phyloP scores from a whole-genome alignment of 2,329 filamentous ascomycete genomes.

The Stagonosporopsis cucurbitacearum region DNA sequence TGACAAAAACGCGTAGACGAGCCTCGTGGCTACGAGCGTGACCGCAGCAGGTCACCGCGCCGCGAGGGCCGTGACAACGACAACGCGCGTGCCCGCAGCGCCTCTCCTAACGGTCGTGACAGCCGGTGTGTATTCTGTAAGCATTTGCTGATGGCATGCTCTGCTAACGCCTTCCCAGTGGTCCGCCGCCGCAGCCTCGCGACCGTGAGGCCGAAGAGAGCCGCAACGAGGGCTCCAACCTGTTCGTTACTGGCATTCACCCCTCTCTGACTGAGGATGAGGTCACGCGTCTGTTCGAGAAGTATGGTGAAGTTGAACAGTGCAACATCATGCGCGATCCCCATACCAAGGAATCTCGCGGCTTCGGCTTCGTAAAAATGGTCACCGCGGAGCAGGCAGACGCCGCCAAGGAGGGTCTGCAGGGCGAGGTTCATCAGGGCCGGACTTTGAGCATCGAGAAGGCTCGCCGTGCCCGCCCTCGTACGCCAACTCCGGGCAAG shows the following conservation, averaged over 20 bases:
- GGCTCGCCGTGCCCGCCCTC: constrained; percentile 90
- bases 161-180: constrained; percentile 48
- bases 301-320: constrained; percentile 98
- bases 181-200: constrained; percentile 55
- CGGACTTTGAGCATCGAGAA: constrained; percentile 98
- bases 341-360: constrained; percentile 97
- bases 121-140: constrained; percentile 40
- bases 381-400: constrained; percentile 92
- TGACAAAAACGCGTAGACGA: constrained; percentile 55
- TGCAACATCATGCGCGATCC: constrained; percentile 99
- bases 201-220: constrained; percentile 77
- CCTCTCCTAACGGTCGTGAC: constrained; percentile 66
- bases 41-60: constrained; percentile 71
- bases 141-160: background rate
- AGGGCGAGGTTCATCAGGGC: constrained; percentile 93
- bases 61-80: constrained; percentile 57
- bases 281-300: constrained; percentile 94
- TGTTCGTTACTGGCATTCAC: constrained; percentile 98
- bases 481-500: constrained; percentile 96
- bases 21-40: constrained; percentile 67
- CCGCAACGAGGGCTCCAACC: constrained; percentile 92
- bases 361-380: constrained; percentile 99
- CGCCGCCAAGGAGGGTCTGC: constrained; percentile 92
- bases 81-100: constrained; percentile 67
- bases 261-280: constrained; percentile 88